Conservation (phyloP, 192 early-diverging fungal genomes). For the Coemansia sp. region DNA sequence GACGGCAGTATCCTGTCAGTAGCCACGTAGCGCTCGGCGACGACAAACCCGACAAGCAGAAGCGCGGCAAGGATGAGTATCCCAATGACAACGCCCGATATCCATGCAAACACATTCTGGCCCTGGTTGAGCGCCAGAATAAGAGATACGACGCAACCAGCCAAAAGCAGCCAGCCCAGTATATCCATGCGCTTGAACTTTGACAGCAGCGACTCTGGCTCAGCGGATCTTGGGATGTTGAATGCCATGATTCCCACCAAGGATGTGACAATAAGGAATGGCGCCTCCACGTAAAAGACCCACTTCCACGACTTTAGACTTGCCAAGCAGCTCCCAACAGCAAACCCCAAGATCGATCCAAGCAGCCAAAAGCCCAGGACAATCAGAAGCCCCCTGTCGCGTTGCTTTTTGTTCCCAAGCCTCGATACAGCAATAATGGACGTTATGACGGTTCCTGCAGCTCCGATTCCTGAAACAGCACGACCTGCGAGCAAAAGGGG, state of each 20-base stretch:
- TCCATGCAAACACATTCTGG: conserved; percentile 64
- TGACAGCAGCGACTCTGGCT: conserved; percentile 10
- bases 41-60: conserved; percentile 58
- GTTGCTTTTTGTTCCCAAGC: conserved; percentile 24
- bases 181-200: conserved; percentile 54
- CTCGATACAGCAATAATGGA: conserved; percentile 56
- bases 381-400: conserved; percentile 24
- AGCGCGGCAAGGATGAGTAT: conserved; percentile 55
- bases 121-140: conserved; percentile 62
- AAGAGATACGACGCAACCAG: conserved; percentile 44
- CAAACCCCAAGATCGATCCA: conserved; percentile 59
- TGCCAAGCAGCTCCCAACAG: conserved; percentile 53
- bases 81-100: conserved; percentile 57
- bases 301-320: conserved; percentile 51
- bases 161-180: conserved; percentile 51
- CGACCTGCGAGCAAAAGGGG: conserved; percentile 57
- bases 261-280: conserved; percentile 37
- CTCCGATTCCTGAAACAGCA: conserved; percentile 54
- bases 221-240: conserved; percentile 15
- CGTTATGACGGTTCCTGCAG: conserved; percentile 47
- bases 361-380: conserved; percentile 40
- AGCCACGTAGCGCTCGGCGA: conserved; percentile 68
- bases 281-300: conserved; percentile 53
- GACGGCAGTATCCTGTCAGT: conserved; percentile 32
- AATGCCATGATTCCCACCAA: conserved; percentile 36